A percentile compares a stretch with the other conserved stretches of the same genome.
Conservation (phyloP, 495 filamentous ascomycete genomes). For the Aeminium ludgeri region DNA sequence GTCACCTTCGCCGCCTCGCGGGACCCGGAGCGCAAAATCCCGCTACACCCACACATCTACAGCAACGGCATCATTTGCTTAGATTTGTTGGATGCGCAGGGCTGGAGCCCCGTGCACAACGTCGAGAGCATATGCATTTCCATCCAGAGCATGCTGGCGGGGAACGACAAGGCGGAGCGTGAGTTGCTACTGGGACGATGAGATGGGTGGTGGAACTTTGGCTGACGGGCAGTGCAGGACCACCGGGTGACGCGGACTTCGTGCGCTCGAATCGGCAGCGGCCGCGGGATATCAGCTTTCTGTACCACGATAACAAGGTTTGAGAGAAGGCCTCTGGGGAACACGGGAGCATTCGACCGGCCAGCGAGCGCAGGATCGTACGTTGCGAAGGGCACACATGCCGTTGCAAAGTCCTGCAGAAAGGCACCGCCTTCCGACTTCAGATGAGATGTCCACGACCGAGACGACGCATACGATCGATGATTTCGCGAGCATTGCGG, state of each 20-base stretch:
- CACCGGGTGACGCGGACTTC: constrained; percentile 73
- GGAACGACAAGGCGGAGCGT: constrained; percentile 65
- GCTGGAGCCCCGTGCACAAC: constrained; percentile 93
- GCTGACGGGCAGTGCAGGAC: constrained; percentile 34
- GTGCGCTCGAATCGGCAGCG: constrained; percentile 58
- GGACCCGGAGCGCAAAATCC: constrained; percentile 40
- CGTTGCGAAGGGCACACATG: no score
- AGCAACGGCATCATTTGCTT: constrained; percentile 97
- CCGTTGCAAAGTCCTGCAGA: no score
- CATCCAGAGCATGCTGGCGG: constrained; percentile 93
- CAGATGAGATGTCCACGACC: no score
- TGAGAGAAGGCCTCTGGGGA: no score
- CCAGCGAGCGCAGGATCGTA: no score
- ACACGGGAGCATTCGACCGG: no score
- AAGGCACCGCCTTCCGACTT: no score
- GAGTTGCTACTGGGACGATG: background rate
- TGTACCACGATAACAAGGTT: constrained; percentile 77
- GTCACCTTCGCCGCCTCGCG: constrained; percentile 62
- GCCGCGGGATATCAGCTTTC: constrained; percentile 72
- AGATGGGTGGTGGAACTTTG: constrained; percentile 15
- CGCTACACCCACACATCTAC: constrained; percentile 95
- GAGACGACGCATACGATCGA: no score
- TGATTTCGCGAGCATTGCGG: no score
- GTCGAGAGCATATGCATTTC: constrained; percentile 96
- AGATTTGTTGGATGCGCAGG: constrained; percentile 69